Evolutionary conservation across 78 protist species (phyloP).

Genomic region (Tieghemostelium lacteum): DNA sequence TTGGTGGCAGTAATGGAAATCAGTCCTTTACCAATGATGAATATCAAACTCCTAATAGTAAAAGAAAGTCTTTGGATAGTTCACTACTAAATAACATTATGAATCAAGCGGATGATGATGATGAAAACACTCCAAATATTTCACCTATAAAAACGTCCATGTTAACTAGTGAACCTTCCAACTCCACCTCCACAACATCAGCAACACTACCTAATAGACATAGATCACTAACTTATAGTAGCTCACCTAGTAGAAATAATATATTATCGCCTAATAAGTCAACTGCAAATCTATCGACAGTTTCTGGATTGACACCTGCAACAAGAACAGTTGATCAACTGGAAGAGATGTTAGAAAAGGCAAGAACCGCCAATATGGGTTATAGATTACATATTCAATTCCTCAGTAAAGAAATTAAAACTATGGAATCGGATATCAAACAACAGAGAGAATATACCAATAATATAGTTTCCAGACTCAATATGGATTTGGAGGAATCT

Average conservation of each 20-base stretch:
- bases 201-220: not conserved
- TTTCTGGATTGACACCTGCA: too few relatives aligned
- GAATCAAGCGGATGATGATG: not conserved
- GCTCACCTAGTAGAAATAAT: not conserved
- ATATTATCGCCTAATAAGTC: not conserved
- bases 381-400: slow-evolving; percentile 59
- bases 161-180: too few relatives aligned
- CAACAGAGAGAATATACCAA: slow-evolving; percentile 46
- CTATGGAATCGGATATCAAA: slow-evolving; percentile 17
- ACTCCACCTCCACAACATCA: too few relatives aligned
- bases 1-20: not conserved
- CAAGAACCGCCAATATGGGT: slow-evolving; percentile 61
- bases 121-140: not conserved
- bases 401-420: slow-evolving; percentile 35
- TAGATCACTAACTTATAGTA: not conserved
- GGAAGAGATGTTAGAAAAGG: slow-evolving; percentile 67
- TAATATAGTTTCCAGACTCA: slow-evolving; percentile 5
- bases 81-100: not conserved
- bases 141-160: not conserved
- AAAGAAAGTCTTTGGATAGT: not conserved
- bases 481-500: slow-evolving; percentile 54
- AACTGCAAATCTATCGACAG: too few relatives aligned
- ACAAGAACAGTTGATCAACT: slow-evolving; percentile 11
- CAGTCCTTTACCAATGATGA: not conserved
- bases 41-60: not conserved